These are phyloP conservation scores for Apiospora saccharicola DNA, from an alignment of 2,329 filamentous ascomycete genomes.

Conservation along the genomic window DNA sequence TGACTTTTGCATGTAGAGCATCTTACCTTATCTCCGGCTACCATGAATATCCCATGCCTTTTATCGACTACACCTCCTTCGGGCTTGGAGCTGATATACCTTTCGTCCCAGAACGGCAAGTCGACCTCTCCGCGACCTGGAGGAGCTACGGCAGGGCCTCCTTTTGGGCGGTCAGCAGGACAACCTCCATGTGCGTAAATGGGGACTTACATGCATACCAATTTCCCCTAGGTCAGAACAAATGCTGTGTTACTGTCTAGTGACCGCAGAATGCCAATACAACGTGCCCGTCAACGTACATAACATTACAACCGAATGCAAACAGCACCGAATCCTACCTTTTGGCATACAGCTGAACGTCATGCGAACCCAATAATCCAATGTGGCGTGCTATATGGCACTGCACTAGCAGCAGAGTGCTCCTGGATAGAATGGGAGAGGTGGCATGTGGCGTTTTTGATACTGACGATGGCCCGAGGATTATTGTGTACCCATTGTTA, in stretches of 20 bases:
- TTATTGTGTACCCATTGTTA: no score
- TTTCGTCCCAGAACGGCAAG: background rate
- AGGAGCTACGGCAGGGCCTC: background rate
- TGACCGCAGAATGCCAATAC: background rate
- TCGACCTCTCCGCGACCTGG: background rate
- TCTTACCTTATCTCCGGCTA: slow-evolving; percentile 15
- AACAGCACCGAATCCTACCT: background rate
- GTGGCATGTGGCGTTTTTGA: background rate
- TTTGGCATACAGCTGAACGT: background rate
- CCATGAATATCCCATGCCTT: background rate
- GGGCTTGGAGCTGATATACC: background rate
- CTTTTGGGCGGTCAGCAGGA: slow-evolving; percentile 1
- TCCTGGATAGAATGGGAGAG: background rate
- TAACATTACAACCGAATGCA: background rate
- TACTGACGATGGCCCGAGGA: background rate
- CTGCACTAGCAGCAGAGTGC: background rate
- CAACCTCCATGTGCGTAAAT: background rate
- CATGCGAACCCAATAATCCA: background rate
- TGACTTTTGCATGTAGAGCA: background rate
- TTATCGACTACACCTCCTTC: background rate
- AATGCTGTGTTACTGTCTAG: background rate
- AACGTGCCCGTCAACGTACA: background rate
- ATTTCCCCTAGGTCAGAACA: background rate
- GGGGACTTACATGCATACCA: slow-evolving; percentile 11
- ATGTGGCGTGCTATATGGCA: background rate